A percentile compares a stretch with the other conserved stretches of the same genome.
phyloP scores from a whole-genome alignment of 2,329 filamentous ascomycete genomes.

The Pseudopithomyces maydicus region DNA sequence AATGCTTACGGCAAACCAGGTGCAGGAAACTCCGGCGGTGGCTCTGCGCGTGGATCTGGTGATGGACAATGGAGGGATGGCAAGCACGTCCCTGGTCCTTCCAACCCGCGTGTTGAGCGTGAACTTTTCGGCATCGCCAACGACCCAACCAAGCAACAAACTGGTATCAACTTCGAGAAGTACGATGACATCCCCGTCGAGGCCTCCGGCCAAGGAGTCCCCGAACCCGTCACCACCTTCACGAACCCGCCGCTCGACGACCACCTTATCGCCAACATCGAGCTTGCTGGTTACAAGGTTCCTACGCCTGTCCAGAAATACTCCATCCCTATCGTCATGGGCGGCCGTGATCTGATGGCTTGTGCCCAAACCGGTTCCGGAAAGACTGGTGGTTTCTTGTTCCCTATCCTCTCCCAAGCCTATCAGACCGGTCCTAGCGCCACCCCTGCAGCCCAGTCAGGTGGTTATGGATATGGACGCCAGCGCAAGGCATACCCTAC shows the following conservation, averaged over 20 bases:
- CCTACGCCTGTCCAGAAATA: constrained; percentile 99
- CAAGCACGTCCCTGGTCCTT: constrained; percentile 89
- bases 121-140: constrained; percentile 92
- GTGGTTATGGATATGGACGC: constrained; percentile 74
- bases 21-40: constrained; percentile 56
- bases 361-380: constrained; percentile 99
- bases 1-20: constrained; percentile 65
- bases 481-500: constrained; percentile 98
- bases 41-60: constrained; percentile 77
- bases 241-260: constrained; percentile 94
- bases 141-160: constrained; percentile 93
- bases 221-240: constrained; percentile 88
- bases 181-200: constrained; percentile 99
- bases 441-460: constrained; percentile 65
- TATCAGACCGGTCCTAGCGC: constrained; percentile 85
- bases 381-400: constrained; percentile 99
- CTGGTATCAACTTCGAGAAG: constrained; percentile 99
- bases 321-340: constrained; percentile 98
- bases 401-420: constrained; percentile 97
- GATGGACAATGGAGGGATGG: constrained; percentile 97
- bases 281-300: constrained; percentile 90
- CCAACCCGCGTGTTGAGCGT: constrained; percentile 88
- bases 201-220: constrained; percentile 90
- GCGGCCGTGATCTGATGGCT: constrained; percentile 97
- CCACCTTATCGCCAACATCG: constrained; percentile 91